Percentiles rank a stretch among this genome's conserved stretches.
Conservation (phyloP, 2,329 filamentous ascomycete species). For the Beauveria rudraprayagi region DNA sequence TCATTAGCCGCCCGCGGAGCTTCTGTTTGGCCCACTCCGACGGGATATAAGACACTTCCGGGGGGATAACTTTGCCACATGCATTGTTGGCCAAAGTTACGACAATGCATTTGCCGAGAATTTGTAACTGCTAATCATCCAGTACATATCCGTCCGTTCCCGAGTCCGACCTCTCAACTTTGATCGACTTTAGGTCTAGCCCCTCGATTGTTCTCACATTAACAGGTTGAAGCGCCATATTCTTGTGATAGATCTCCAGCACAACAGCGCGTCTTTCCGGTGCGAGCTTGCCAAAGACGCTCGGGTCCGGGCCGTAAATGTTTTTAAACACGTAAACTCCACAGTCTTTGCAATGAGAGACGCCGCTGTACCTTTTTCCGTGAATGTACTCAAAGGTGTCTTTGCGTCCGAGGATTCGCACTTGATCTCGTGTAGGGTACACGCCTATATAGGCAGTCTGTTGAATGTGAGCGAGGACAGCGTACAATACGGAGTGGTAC, state of each 20-base stretch:
- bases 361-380: constrained; percentile 16
- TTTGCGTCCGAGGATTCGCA: constrained; percentile 19
- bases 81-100: no score
- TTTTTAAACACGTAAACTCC: constrained; percentile 22
- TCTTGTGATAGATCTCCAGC: constrained; percentile 16
- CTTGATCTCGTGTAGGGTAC: constrained; percentile 22
- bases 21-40: no score
- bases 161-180: neutral
- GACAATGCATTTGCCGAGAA: no score
- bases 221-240: constrained; percentile 20
- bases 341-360: constrained; percentile 20
- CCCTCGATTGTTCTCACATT: constrained; percentile 19
- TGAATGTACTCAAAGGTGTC: constrained; percentile 20
- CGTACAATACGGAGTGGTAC: neutral
- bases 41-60: no score
- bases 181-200: constrained; percentile 9
- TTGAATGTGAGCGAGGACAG: neutral
- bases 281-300: constrained; percentile 20
- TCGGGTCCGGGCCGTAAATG: constrained; percentile 23
- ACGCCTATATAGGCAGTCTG: constrained; percentile 22
- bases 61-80: no score
- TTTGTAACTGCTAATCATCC: neutral
- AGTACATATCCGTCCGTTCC: neutral
- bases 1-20: no score
- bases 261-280: constrained; percentile 18